Evolutionary conservation across 2,329 filamentous ascomycete genomes (phyloP).

Genomic region (Venturia asperata): DNA sequence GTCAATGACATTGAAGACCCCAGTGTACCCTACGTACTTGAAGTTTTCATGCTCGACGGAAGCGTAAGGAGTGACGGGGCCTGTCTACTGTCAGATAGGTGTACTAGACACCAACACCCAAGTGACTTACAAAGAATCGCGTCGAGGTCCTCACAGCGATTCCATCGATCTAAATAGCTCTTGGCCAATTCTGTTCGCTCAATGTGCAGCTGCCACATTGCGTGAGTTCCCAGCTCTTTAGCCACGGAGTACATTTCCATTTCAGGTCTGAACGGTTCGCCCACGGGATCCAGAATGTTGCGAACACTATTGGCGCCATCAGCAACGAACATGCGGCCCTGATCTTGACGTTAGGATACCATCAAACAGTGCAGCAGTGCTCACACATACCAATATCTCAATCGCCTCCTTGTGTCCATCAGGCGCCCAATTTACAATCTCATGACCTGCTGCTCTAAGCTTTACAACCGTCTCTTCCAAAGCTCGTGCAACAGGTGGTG

Average conservation of each 20-base stretch:
- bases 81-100: slow-evolving; percentile 22
- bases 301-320: slow-evolving; percentile 45
- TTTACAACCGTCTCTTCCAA: slow-evolving; percentile 44
- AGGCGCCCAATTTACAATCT: slow-evolving; percentile 51
- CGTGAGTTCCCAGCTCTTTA: slow-evolving; percentile 37
- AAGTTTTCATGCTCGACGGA: slow-evolving; percentile 38
- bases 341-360: slow-evolving; percentile 14
- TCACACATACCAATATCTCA: slow-evolving; percentile 39
- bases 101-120: neutral
- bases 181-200: slow-evolving; percentile 39
- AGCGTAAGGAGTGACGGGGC: slow-evolving; percentile 41
- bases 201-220: slow-evolving; percentile 45
- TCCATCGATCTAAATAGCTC: slow-evolving; percentile 42
- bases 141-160: slow-evolving; percentile 35
- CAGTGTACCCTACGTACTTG: slow-evolving; percentile 40
- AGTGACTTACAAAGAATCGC: slow-evolving; percentile 33
- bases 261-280: slow-evolving; percentile 43
- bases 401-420: slow-evolving; percentile 47
- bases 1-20: slow-evolving; percentile 44
- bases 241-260: slow-evolving; percentile 41
- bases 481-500: slow-evolving; percentile 22
- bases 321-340: slow-evolving; percentile 41
- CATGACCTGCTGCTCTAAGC: slow-evolving; percentile 44
- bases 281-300: slow-evolving; percentile 35
- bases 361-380: slow-evolving; percentile 19